Percentiles rank a stretch among this genome's conserved stretches.
Evolutionary conservation across 495 filamentous ascomycete genomes (phyloP).

Genomic region (Hypoxylon rickii): DNA sequence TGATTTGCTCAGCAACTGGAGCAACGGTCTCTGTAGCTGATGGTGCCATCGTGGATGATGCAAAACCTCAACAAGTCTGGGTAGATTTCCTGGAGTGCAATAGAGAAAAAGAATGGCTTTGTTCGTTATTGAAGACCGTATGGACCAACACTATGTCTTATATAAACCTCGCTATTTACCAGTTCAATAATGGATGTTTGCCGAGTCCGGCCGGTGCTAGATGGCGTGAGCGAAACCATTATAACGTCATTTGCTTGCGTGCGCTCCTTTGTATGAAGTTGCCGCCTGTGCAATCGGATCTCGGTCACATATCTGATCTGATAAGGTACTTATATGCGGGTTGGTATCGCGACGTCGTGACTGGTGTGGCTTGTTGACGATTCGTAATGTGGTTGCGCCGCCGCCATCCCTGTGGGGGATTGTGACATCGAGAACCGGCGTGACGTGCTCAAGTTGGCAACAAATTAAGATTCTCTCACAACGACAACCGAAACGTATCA

Average conservation of each 20-base stretch:
- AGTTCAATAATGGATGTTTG: constrained; percentile 1
- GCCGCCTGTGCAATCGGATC: constrained; percentile 1
- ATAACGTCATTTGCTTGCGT: constrained; percentile 22
- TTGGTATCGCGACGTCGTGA: constrained; percentile 20
- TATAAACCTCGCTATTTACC: constrained; percentile 1
- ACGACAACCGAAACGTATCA: too few species aligned
- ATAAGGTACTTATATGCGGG: constrained; percentile 20
- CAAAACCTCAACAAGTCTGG: background rate
- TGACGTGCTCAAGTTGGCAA: constrained; percentile 34
- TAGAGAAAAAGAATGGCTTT: background rate
- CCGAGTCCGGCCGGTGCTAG: constrained; percentile 20
- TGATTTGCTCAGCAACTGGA: constrained; percentile 33
- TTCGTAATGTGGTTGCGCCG: background rate
- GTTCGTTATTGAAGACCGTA: background rate
- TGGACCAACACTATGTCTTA: background rate
- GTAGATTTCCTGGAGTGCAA: background rate
- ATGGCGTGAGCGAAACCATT: constrained; percentile 25
- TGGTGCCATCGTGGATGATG: constrained; percentile 29
- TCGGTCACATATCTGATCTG: constrained; percentile 14
- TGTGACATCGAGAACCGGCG: constrained; percentile 16
- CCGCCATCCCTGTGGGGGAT: constrained; percentile 26
- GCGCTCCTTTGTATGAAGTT: background rate
- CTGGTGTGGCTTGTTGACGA: constrained; percentile 10
- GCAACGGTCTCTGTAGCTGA: constrained; percentile 33
- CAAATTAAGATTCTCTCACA: too few species aligned